These are phyloP conservation scores for Coprinopsis cinerea DNA, from an alignment of 768 basidiomycete genomes.

Conservation along the genomic window DNA sequence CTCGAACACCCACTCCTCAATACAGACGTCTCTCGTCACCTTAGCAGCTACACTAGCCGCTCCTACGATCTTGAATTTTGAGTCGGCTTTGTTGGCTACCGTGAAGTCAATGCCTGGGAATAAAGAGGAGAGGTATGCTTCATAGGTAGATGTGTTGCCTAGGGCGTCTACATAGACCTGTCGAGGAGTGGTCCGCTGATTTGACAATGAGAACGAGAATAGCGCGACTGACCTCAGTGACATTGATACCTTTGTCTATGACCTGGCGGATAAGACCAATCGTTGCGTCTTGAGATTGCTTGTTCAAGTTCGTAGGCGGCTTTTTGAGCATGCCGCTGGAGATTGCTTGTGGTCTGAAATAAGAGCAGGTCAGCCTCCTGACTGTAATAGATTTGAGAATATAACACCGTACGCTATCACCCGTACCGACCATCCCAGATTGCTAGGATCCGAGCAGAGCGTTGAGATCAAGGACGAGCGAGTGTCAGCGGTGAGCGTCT, in stretches of 20 bases:
- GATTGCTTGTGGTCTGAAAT: conserved; percentile 83
- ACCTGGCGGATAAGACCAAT: conserved; percentile 82
- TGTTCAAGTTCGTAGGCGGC: conserved; percentile 82
- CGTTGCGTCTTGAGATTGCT: conserved; percentile 86
- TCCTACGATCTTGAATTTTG: conserved; percentile 94
- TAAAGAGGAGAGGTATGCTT: conserved; percentile 69
- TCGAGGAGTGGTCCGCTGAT: background rate
- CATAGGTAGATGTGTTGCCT: conserved; percentile 80
- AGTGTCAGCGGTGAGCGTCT: conserved; percentile 71
- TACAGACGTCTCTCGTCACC: conserved; percentile 87
- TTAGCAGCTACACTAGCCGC: conserved; percentile 99
- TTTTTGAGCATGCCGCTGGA: conserved; percentile 85
- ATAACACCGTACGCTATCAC: conserved; percentile 50
- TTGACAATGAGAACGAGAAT: no score
- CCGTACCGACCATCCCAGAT: conserved; percentile 79
- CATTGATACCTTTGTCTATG: conserved; percentile 68
- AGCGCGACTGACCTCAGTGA: conserved; percentile 88
- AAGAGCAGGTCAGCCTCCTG: background rate
- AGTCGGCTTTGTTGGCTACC: conserved; percentile 89
- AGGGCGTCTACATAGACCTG: conserved; percentile 95
- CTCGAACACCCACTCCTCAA: conserved; percentile 81
- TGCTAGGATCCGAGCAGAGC: conserved; percentile 61
- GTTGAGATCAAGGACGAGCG: conserved; percentile 60
- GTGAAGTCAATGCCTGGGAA: conserved; percentile 88
- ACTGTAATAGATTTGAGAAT: background rate